Base-by-base conservation (phyloP, 2,329 filamentous ascomycete genomes). In the Aspergillus floridensis region DNA sequence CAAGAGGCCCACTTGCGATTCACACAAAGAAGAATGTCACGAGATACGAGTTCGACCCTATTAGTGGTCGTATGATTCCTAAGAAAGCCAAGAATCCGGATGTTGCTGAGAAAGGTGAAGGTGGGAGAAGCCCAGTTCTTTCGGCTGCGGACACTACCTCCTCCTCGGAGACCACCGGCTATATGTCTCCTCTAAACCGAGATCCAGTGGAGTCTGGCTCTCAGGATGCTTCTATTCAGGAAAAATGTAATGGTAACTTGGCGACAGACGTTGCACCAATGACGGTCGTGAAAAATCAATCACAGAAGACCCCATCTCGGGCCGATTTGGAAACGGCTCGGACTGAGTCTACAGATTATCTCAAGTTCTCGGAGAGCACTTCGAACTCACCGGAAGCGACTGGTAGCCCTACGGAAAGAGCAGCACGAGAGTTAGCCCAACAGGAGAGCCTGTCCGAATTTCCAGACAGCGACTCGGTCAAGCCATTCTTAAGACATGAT, bases 1-100 rank as follows among this genome's bases (percentile, higher is more conserved):
- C 41, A n/a, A 41, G 26, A 6, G 35, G n/a, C 22, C 22, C 47
- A 22, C 11, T n/a, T 16, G 41, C 11, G 16, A 11, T 8, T 7
- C 46, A 57, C 2, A 56, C 56, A n/a, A 29, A 52, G 11, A 41
- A 22, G 4, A 19, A 52, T 50, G 49, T 38, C 19, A 24, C 55
- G 29, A 31, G 44, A n/a, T 56, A 72, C 58, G 68, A 72, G 53
- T 79, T 77, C 61, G 77, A 80, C 46, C 77, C 77, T 8, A 75
- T 80, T 35, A 76, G 70, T 57, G 75, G 76, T 32, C 72, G 76
- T 22, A 80, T 79, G 72, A 66, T 73, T 7, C 72, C 68, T 2
- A 64, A 63, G 52, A 49, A 59, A 51, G 44, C 57, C 29, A 11
- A 44, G 49, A 7, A 26, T 19, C 47, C 47, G 10, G 44, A 53